phyloP scores from a whole-genome alignment of 805 yeast species.

The Metschnikowia lochheadii region DNA sequence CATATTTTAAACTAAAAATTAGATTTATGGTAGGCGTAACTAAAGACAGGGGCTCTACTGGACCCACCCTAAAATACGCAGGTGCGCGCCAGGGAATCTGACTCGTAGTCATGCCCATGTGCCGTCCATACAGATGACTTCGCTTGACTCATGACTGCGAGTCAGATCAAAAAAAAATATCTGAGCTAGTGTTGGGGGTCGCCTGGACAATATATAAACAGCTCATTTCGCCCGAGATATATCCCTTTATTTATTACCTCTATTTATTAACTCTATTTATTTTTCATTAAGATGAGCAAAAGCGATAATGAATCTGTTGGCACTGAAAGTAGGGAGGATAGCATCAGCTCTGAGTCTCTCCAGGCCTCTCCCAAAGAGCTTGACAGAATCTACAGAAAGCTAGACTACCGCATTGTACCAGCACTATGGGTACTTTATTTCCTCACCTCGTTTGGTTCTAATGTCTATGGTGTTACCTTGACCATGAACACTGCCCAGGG shows the following conservation, averaged over 20 bases:
- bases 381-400: conserved; percentile 53
- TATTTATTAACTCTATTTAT: no score
- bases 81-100: conserved; percentile 1
- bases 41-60: not conserved
- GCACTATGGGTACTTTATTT: conserved; percentile 79
- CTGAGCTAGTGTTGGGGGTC: not conserved
- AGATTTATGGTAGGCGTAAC: not conserved
- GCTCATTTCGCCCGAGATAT: not conserved
- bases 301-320: conserved; percentile 1
- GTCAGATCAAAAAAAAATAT: conserved; percentile 9
- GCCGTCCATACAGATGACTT: conserved; percentile 14
- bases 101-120: conserved; percentile 16
- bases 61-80: not conserved
- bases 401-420: conserved; percentile 73
- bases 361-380: conserved; percentile 23
- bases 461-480: conserved; percentile 72
- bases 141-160: conserved; percentile 17
- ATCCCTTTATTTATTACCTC: no score
- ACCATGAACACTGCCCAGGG: conserved; percentile 67
- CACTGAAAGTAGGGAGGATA: conserved; percentile 10
- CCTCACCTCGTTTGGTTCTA: conserved; percentile 71
- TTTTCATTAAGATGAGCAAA: not conserved
- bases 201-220: not conserved
- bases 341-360: conserved; percentile 4
- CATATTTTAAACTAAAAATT: no score